Evolutionary conservation across 306 rosid genomes (phyloP), one percentile per base, ranked within the genome.

Genomic region (Begonia masoniana): DNA sequence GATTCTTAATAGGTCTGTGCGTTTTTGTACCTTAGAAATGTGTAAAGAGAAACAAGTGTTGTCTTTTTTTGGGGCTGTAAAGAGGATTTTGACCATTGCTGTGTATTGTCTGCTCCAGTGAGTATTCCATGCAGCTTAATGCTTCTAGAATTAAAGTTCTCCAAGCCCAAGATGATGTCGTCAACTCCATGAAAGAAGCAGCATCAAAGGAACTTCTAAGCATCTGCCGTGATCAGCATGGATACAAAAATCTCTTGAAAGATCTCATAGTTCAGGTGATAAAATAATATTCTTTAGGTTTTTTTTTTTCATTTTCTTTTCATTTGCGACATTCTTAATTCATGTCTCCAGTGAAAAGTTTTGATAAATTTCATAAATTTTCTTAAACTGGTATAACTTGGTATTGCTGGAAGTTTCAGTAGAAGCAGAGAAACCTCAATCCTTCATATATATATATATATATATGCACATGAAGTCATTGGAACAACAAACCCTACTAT

Each of bases 151-250:
- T 89, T 62, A 85, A 89, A 67, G 94, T 89, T 78, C 97, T 89
- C 68, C 97, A 89, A 74, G 97, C 97, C 50, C 97, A 89, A 60
- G 97, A 89, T 67, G 97, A 85, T 47, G 71, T 82, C 56, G 78
- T 85, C 47, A 82, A 56, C 74, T 56, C 84, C 76, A 89, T 89
- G 89, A 89, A 82, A 74, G 97, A 89, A 15, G 76, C 71, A 15
- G 87, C 94, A 12, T 58, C 94, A 7, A 74, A 78, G 76, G 85
- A 85, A 43, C 95, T 89, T 61, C 68, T 89, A 81, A 65, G 61
- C 55, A 83, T 85, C 56, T 66, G 87, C 74, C 71, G 41, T 17
- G 67, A 80, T 57, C 83, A 89, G 65, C 75, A 82, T 60, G 74
- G 10, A 24, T 89, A 85, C 66, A 69, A 52, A 62, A 54, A 67